Conservation (phyloP, 2,329 filamentous ascomycete genomes). For the Aspergillus ochraceoroseus region DNA sequence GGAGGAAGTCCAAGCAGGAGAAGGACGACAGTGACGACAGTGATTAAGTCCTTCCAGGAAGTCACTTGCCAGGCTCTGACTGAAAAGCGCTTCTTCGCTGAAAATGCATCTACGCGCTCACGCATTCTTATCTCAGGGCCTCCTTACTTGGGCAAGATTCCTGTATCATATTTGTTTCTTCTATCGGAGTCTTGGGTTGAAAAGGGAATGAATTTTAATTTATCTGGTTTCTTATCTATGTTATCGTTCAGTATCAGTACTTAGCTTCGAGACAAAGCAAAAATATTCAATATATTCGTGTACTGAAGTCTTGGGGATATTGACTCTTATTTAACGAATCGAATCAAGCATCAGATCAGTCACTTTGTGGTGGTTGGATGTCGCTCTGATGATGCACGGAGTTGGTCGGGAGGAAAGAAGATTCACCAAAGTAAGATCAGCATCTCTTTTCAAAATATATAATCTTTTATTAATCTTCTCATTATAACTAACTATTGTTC, state of each 20-base stretch:
- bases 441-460: no score
- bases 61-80: constrained; percentile 16
- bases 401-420: no score
- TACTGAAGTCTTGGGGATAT: no score
- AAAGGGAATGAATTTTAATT: constrained; percentile 32
- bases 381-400: no score
- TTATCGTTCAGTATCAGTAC: constrained; percentile 1
- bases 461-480: no score
- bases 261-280: constrained; percentile 1
- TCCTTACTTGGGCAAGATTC: constrained; percentile 24
- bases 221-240: constrained; percentile 8
- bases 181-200: constrained; percentile 39
- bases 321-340: no score
- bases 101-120: not conserved
- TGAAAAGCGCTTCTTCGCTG: constrained; percentile 11
- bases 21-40: constrained; percentile 62
- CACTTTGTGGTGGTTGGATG: no score
- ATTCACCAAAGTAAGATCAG: no score
- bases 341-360: no score
- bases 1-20: constrained; percentile 79
- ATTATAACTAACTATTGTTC: no score
- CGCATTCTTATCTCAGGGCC: constrained; percentile 10
- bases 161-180: constrained; percentile 40
- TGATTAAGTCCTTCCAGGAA: constrained; percentile 35
- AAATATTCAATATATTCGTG: no score